A percentile compares a stretch with the other conserved stretches of the same genome.
phyloP scores from a whole-genome alignment of 306 rosid species.

The Neltuma alba region DNA sequence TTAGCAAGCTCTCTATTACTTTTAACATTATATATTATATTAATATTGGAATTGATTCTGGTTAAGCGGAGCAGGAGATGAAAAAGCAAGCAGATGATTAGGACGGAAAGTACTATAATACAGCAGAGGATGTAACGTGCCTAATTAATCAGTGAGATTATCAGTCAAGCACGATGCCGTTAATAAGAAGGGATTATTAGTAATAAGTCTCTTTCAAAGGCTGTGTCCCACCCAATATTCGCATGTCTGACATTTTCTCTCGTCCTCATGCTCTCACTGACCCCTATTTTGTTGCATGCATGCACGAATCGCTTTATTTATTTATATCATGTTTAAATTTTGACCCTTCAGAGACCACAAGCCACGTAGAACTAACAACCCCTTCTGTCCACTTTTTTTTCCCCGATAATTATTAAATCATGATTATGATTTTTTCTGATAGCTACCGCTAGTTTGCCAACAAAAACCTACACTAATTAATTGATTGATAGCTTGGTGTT shows the following conservation, averaged over 20 bases:
- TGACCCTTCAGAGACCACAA: slow-evolving; percentile 23
- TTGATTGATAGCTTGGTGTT: neutral
- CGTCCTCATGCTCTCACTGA: slow-evolving; percentile 12
- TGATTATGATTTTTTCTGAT: slow-evolving; percentile 5
- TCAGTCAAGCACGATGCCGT: slow-evolving; percentile 26
- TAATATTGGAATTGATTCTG: no score
- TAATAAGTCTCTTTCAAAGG: slow-evolving; percentile 21
- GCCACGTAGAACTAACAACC: neutral
- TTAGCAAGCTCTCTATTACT: neutral
- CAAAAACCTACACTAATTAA: slow-evolving; percentile 11
- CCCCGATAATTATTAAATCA: neutral
- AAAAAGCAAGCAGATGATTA: neutral
- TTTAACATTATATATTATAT: neutral
- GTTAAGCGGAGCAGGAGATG: neutral
- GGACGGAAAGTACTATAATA: neutral
- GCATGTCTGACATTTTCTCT: slow-evolving; percentile 17
- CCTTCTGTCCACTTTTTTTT: neutral
- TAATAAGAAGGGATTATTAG: slow-evolving; percentile 13
- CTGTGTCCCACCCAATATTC: slow-evolving; percentile 33
- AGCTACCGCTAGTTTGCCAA: slow-evolving; percentile 21
- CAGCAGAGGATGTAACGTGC: neutral
- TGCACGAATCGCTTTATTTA: slow-evolving; percentile 24
- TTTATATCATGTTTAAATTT: neutral
- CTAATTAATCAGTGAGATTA: neutral
- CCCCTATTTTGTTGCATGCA: slow-evolving; percentile 35